Conservation (phyloP, 306 rosid species). For the Prunus fruticosa region DNA sequence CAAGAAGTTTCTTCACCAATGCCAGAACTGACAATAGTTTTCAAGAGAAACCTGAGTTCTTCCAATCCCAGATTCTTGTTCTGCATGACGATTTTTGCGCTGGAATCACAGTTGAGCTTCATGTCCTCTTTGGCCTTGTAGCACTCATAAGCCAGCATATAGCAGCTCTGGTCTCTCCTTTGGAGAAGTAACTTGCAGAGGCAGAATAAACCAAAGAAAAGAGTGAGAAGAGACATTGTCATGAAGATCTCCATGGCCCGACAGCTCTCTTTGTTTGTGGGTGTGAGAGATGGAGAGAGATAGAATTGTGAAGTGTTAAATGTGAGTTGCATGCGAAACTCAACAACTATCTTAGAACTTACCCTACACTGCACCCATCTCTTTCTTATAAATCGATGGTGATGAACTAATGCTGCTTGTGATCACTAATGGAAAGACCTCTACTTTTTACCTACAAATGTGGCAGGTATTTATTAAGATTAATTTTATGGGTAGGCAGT, state of each 20-base stretch:
- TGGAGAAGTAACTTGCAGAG: slow-evolving; percentile 36
- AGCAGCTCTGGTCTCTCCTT: slow-evolving; percentile 53
- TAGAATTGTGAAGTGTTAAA: background rate
- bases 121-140: slow-evolving; percentile 57
- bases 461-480: background rate
- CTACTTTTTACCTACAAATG: background rate
- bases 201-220: slow-evolving; percentile 30
- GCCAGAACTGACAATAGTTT: slow-evolving; percentile 69
- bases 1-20: slow-evolving; percentile 74
- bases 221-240: slow-evolving; percentile 24
- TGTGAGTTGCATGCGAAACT: background rate
- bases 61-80: slow-evolving; percentile 68
- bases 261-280: background rate
- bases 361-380: too few species aligned
- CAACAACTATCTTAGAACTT: background rate
- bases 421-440: background rate
- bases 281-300: background rate
- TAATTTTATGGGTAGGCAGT: background rate
- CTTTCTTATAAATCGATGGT: background rate
- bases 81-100: slow-evolving; percentile 41
- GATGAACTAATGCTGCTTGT: background rate
- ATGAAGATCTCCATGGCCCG: slow-evolving; percentile 41
- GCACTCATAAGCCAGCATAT: slow-evolving; percentile 75
- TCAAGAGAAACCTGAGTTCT: slow-evolving; percentile 54
- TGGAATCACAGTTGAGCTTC: slow-evolving; percentile 40